Evolutionary conservation across 495 filamentous ascomycete species (phyloP).

Genomic region (Hypoxylon cercidicola): DNA sequence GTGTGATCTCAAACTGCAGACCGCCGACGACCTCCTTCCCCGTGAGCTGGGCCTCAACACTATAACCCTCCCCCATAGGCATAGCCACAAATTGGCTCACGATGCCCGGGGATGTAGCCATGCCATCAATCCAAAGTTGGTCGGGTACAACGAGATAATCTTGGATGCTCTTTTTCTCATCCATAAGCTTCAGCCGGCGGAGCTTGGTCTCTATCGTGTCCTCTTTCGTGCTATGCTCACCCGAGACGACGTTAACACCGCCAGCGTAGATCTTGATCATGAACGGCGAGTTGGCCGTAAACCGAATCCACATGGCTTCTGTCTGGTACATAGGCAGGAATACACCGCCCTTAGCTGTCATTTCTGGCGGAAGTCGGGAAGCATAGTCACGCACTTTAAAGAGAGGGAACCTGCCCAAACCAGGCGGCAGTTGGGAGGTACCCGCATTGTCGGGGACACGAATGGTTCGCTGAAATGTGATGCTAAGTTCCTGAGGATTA

Average conservation of each 20-base stretch:
- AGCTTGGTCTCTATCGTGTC: conserved; percentile 31
- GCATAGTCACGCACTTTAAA: conserved; percentile 48
- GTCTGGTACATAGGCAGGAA: conserved; percentile 59
- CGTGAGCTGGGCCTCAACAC: conserved; percentile 61
- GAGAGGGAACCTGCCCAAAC: conserved; percentile 55
- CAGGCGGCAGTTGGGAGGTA: conserved; percentile 49
- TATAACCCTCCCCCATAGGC: conserved; percentile 56
- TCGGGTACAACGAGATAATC: conserved; percentile 60
- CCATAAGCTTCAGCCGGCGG: conserved; percentile 10
- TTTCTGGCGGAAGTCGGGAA: conserved; percentile 42
- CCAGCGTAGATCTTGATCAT: conserved; percentile 59
- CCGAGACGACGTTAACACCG: conserved; percentile 60
- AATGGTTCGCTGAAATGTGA: conserved; percentile 53
- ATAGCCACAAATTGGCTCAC: conserved; percentile 60
- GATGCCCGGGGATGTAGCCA: conserved; percentile 45
- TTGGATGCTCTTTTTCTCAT: conserved; percentile 44
- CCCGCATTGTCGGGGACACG: conserved; percentile 56
- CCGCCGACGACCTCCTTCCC: conserved; percentile 55
- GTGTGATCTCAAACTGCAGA: conserved; percentile 60
- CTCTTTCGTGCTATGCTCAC: conserved; percentile 47
- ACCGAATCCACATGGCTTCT: conserved; percentile 61
- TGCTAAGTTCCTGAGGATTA: not conserved
- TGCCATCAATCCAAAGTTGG: conserved; percentile 62
- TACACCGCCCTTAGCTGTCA: conserved; percentile 54
- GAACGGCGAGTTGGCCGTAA: conserved; percentile 45